These are phyloP conservation scores for Lentinula aciculospora DNA, from an alignment of 768 basidiomycete genomes.

Conservation along the genomic window DNA sequence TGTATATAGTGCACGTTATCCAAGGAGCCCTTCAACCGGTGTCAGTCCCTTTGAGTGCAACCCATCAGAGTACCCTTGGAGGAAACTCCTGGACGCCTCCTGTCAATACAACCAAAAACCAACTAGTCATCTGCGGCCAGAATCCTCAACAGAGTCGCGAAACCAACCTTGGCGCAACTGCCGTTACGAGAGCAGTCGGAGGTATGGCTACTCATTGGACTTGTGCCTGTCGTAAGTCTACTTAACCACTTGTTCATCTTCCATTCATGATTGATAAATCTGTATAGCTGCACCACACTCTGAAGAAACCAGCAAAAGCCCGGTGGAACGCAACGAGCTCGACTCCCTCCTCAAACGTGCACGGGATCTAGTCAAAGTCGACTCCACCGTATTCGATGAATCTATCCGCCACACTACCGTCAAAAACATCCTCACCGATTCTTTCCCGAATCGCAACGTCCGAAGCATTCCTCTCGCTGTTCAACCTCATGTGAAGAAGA, in stretches of 20 bases:
- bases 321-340: neutral
- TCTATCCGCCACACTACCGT: slow-evolving; percentile 7
- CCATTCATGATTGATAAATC: neutral
- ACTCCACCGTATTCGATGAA: neutral
- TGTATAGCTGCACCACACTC: neutral
- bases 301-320: neutral
- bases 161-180: neutral
- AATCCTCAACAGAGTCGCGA: neutral
- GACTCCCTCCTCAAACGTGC: neutral
- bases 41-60: neutral
- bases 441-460: neutral
- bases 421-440: neutral
- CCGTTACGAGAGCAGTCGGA: slow-evolving; percentile 4
- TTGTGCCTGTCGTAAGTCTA: neutral
- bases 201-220: slow-evolving; percentile 10
- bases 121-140: neutral
- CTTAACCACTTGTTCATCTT: neutral
- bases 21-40: neutral
- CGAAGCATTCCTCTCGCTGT: slow-evolving; percentile 6
- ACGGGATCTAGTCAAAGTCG: neutral
- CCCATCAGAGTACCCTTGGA: neutral
- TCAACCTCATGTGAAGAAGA: neutral
- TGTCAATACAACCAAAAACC: neutral
- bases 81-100: neutral
- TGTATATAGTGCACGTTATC: neutral